Percentiles rank a stretch among this genome's conserved stretches.
Evolutionary conservation across 2,329 filamentous ascomycete genomes (phyloP).

Genomic region (Colletotrichum spaethianum): DNA sequence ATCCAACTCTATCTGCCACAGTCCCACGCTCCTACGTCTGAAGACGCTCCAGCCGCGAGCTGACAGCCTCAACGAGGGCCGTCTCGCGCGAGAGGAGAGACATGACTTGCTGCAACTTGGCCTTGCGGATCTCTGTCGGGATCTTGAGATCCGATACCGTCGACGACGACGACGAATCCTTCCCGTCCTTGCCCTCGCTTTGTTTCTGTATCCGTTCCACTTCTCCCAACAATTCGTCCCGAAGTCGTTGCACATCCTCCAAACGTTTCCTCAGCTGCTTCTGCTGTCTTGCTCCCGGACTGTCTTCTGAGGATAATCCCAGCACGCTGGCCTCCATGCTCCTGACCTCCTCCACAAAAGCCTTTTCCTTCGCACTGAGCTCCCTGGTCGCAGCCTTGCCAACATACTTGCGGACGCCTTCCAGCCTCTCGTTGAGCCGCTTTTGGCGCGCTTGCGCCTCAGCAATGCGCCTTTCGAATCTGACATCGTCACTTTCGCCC

Average conservation of each 20-base stretch:
- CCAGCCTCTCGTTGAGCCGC: conserved; percentile 71
- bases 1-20: conserved; percentile 23
- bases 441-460: conserved; percentile 69
- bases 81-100: conserved; percentile 75
- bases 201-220: conserved; percentile 59
- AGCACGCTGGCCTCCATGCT: conserved; percentile 68
- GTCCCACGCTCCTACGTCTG: conserved; percentile 45
- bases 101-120: conserved; percentile 76
- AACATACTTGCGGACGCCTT: conserved; percentile 65
- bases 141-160: conserved; percentile 64
- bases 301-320: conserved; percentile 43
- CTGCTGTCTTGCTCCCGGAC: conserved; percentile 28
- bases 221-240: conserved; percentile 67
- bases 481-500: conserved; percentile 66
- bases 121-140: conserved; percentile 72
- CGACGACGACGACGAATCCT: conserved; percentile 48
- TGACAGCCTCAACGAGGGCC: conserved; percentile 77
- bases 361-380: conserved; percentile 61
- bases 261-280: conserved; percentile 71
- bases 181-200: conserved; percentile 43
- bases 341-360: conserved; percentile 62
- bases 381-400: conserved; percentile 59
- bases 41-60: conserved; percentile 72
- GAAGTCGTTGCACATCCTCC: conserved; percentile 68
- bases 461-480: conserved; percentile 72